Evolutionary conservation across 257 asterid genomes (phyloP), one percentile per base, ranked within the genome.

Genomic region (Datura wrightii): DNA sequence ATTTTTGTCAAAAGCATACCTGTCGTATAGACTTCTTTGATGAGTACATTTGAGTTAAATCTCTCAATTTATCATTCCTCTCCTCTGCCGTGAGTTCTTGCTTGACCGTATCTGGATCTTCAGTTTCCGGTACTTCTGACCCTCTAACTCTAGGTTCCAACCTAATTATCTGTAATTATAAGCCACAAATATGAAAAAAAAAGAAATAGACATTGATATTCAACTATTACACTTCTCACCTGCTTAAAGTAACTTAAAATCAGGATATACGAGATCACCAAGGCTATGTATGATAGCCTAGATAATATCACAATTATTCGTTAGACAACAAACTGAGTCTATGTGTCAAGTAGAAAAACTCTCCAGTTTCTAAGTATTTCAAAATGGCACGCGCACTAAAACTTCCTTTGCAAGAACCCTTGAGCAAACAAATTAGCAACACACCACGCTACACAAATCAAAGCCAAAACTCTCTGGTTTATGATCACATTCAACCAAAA

Each of bases 161-260:
- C 86, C 98, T 93, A 84, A 94, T 89, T 88, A 95, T 91, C 99
- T 95, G 90, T 76, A 82, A 39, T 70, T 83, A 79, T 44, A 78
- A 36, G 60, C 42, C 81, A 14, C 19, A 74, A 48, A 74, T 74
- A 74, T 46, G 10, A 74, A 74, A 24, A 24, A 74, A 13, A 48
- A n/a, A n/a, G n/a, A n/a, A 74, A 3, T 19, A 74, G 60, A 34
- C 9, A 65, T 65, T 7, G 4, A 24, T 24, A 74, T 46, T 74
- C 24, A 74, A n/a, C 13, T 24, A 11, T 24, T 74, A 3, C 60
- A 74, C 39, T 48, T 60, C 48, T 74, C 81, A 14, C 37, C 60
- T 48, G 18, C 42, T 24, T 48, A 48, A 46, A 14, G 60, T 74
- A 0, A 24, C 14, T 71, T 31, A 44, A 48, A 48, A 74, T 24